These are phyloP conservation scores for Wallacemonas sp. DNA, from an alignment of 208 protist genomes.

Conservation along the genomic window DNA sequence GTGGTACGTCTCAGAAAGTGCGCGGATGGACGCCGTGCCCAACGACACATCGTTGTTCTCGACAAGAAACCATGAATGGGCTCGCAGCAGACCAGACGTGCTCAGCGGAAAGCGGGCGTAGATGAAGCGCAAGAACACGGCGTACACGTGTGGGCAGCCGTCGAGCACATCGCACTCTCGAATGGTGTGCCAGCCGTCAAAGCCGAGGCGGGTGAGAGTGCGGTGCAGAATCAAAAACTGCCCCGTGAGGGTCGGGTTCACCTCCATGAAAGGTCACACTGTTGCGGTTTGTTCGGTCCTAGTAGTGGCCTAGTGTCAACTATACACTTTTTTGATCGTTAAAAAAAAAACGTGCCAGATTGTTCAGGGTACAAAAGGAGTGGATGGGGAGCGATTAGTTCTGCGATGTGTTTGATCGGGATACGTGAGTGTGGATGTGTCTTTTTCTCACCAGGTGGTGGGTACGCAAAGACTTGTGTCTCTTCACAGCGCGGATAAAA, in stretches of 20 bases:
- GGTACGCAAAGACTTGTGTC: no score
- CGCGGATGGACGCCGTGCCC: conserved; percentile 25
- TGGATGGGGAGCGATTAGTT: no score
- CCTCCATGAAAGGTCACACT: neutral
- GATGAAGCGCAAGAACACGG: conserved; percentile 48
- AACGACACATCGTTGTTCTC: conserved; percentile 36
- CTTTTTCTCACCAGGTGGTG: no score
- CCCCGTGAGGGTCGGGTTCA: neutral
- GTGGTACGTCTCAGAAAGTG: conserved; percentile 26
- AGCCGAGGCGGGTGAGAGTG: conserved; percentile 48
- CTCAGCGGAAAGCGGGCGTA: conserved; percentile 29
- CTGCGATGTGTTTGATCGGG: no score
- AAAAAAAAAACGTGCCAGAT: neutral
- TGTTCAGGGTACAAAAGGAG: no score
- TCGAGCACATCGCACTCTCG: conserved; percentile 43
- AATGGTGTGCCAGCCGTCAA: conserved; percentile 32
- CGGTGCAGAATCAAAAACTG: conserved; percentile 44
- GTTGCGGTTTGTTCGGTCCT: neutral
- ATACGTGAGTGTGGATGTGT: no score
- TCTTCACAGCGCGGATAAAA: no score
- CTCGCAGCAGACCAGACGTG: conserved; percentile 32
- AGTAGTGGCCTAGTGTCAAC: no score
- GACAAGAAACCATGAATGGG: conserved; percentile 52
- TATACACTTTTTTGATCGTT: no score
- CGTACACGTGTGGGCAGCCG: conserved; percentile 46